Evolutionary conservation across 1,139 yeast genomes (phyloP), one percentile per base, ranked within the genome.

Genomic region (Kodamaea anthophila): DNA sequence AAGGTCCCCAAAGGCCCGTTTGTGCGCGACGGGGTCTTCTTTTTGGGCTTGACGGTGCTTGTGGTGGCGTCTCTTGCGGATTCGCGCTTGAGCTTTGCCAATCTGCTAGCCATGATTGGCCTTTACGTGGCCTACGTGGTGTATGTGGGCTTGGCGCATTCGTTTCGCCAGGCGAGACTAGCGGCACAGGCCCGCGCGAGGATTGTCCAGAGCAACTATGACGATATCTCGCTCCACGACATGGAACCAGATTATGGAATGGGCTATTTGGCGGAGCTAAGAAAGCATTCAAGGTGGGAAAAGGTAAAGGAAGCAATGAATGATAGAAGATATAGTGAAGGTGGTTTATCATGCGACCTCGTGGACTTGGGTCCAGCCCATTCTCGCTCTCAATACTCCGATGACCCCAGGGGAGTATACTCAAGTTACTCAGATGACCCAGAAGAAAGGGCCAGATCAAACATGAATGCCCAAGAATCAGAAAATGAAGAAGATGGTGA

Each of bases 81-180:
- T 39, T 76, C 78, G 1, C 43, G 51, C 4, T 49, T 84, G 11
- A 58, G 64, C 9, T 40, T 62, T 4, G 35, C 55, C 41, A 71
- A 70, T 35, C 71, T 83, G 38, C 33, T 65, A 1, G 42, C 64
- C 4, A 60, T 83, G 55, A 58, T 79, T 2, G 45, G 46, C 1
- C 47, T 75, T 3, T 83, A 83, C 45, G 36, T 66, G 0, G 30
- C 53, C 1, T 83, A 82, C 45, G 87, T 81, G 3, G 30, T 56
- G 1, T 60, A 72, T 22, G 65, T 61, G 5, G 44, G 65, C 9
- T 43, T 51, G 13, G 40, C 44, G 11, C 68, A 62, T 39, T 50
- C 64, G 1, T 32, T 43, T 3, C 41, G 49, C 18, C 51, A 51
- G 34, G 36, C 40, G 8, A 40, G 41, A 18, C 43, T 51, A 2